Evolutionary conservation across 2,329 filamentous ascomycete genomes (phyloP).

Genomic region (Aspergillus eucalypticola): DNA sequence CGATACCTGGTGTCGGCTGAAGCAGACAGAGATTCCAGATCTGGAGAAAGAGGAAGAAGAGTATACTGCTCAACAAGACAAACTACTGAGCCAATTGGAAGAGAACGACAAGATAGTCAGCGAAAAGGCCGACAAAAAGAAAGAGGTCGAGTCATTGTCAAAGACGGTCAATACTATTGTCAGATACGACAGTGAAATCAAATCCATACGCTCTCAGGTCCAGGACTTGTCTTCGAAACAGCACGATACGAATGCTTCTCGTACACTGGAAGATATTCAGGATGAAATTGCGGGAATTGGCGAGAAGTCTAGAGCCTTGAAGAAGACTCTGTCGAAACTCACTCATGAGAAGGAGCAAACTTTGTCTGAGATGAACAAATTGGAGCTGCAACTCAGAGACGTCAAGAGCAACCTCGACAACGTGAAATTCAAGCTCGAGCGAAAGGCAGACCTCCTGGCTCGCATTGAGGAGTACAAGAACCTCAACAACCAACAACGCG

Average conservation of each 20-base stretch:
- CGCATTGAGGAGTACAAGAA: slow-evolving; percentile 74
- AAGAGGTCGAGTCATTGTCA: slow-evolving; percentile 72
- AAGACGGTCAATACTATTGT: slow-evolving; percentile 76
- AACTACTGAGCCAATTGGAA: slow-evolving; percentile 63
- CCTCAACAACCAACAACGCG: slow-evolving; percentile 67
- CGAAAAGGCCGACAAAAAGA: slow-evolving; percentile 63
- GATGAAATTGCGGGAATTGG: slow-evolving; percentile 67
- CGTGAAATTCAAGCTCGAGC: slow-evolving; percentile 74
- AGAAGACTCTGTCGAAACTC: slow-evolving; percentile 65
- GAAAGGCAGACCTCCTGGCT: slow-evolving; percentile 68
- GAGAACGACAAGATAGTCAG: slow-evolving; percentile 67
- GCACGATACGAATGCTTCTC: slow-evolving; percentile 62
- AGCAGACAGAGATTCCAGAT: slow-evolving; percentile 67
- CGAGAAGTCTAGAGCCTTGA: slow-evolving; percentile 67
- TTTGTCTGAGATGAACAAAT: slow-evolving; percentile 64
- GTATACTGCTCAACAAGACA: slow-evolving; percentile 63
- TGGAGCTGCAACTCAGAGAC: slow-evolving; percentile 79
- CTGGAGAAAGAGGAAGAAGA: slow-evolving; percentile 64
- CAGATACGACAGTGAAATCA: slow-evolving; percentile 71
- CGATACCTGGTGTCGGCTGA: slow-evolving; percentile 72
- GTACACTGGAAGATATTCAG: slow-evolving; percentile 81
- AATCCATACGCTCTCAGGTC: slow-evolving; percentile 71
- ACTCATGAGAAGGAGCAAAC: slow-evolving; percentile 70
- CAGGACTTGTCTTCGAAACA: slow-evolving; percentile 74
- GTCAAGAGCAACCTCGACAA: slow-evolving; percentile 70